Base-by-base conservation (phyloP, 2,329 filamentous ascomycete species). In the Amauroascus niger region DNA sequence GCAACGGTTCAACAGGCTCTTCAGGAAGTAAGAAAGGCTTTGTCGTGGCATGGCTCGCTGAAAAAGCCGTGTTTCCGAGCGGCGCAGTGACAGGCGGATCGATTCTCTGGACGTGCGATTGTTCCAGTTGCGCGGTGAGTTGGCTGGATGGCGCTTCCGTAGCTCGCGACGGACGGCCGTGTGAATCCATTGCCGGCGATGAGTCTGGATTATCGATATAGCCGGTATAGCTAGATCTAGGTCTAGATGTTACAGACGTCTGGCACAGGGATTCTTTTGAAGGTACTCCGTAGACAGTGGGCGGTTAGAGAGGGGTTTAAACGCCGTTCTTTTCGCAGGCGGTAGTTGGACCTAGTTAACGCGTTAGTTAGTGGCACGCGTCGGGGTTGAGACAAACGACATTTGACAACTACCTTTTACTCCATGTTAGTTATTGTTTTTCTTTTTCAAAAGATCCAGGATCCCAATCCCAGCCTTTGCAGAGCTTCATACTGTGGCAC, bases 11-110 rank as follows among this genome's bases (percentile, higher is more conserved):
- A 57, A 77, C 79, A 7, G 81, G 79, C 45, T 80, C 79, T 65
- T 87, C 83, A 3, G 84, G 86, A 56, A 86, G 69, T 48, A 83
- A 86, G 58, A 83, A 75, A 37, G 78, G 74, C 67, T 81, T 84
- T 22, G 68, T 63, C n/a, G 68, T 65, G 33, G 61, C 9, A 43
- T 44, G 9, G 13, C 33, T n/a, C 40, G 4, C 6, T 2, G 11
- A 9, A n/a, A 33, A 14, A 51, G 13, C 18, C 11, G n/a, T 22
- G 20, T 24, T 9, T 8, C 44, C 9, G 1, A 24, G 6, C n/a
- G 13, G 9, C n/a, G 8, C n/a, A 3, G 35, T 35, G 39, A 22
- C 14, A 7, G 11, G 14, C 2, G 26, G 14, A 22, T 43, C 39
- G 28, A 6, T n/a, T 26, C 13, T 24, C 22, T 26, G 49, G 20